These are phyloP conservation scores for Aspergillus aculeatinus DNA, from an alignment of 2,329 filamentous ascomycete genomes.

Conservation along the genomic window DNA sequence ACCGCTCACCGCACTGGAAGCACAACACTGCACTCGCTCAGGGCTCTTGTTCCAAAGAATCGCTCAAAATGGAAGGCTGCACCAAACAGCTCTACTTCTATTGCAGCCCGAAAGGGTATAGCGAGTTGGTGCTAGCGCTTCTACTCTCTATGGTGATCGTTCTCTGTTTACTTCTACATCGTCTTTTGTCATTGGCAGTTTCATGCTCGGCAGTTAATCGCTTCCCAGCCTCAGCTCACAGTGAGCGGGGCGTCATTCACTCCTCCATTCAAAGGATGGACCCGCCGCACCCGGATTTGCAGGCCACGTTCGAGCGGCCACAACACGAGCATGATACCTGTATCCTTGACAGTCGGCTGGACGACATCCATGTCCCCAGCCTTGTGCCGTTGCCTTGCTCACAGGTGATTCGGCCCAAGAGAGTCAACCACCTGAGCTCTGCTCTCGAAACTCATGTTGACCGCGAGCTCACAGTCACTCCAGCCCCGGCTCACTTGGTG, in stretches of 20 bases:
- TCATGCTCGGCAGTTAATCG: not conserved
- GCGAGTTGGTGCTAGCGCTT: not conserved
- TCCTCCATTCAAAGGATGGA: not conserved
- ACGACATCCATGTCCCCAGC: constrained; percentile 18
- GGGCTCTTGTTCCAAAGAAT: not conserved
- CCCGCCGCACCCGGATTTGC: not conserved
- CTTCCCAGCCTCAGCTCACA: not conserved
- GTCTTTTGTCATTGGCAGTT: not conserved
- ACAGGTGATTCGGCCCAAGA: not conserved
- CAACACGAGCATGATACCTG: not conserved
- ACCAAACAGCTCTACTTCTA: not conserved
- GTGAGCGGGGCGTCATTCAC: not conserved
- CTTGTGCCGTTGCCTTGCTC: constrained; percentile 11
- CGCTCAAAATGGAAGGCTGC: constrained; percentile 21
- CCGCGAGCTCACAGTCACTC: not conserved
- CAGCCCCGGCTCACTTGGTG: not conserved
- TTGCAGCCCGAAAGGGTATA: not conserved
- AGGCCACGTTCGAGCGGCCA: not conserved
- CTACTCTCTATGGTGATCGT: not conserved
- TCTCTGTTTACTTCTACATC: not conserved
- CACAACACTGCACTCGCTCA: not conserved
- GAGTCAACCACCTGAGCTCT: not conserved
- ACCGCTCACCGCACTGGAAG: not conserved
- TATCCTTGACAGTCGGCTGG: constrained; percentile 19
- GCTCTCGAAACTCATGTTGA: not conserved